phyloP scores from a whole-genome alignment of 257 asterid genomes.

The Salvia hispanica region DNA sequence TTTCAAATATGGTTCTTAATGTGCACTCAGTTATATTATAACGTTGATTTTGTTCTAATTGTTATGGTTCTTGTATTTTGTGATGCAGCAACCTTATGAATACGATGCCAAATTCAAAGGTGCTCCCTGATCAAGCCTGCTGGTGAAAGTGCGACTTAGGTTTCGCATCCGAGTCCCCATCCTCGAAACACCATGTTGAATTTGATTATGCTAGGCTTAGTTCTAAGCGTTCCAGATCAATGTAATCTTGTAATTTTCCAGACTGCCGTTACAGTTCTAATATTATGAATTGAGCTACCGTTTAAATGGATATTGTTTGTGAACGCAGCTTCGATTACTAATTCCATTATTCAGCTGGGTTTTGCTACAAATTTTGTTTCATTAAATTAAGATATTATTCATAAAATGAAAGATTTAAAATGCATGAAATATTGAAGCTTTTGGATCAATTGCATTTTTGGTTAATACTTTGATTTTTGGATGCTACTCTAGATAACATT shows the following conservation, averaged over 20 bases:
- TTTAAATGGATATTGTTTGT: neutral
- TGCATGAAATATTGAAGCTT: too few species aligned
- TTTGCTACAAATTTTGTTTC: too few species aligned
- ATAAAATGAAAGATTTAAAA: too few species aligned
- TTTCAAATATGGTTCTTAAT: neutral
- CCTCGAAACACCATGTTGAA: neutral
- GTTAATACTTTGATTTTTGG: neutral
- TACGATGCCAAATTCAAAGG: conserved; percentile 96
- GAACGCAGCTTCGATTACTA: too few species aligned
- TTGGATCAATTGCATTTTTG: too few species aligned
- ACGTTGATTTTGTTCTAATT: neutral
- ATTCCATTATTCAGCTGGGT: too few species aligned
- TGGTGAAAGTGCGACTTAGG: neutral
- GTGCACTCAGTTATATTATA: neutral
- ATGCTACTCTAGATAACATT: neutral
- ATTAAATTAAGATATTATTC: too few species aligned
- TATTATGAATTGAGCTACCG: neutral
- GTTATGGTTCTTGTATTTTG: neutral
- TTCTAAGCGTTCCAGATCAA: neutral
- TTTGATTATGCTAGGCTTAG: neutral
- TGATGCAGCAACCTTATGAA: conserved; percentile 93
- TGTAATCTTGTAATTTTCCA: too few species aligned
- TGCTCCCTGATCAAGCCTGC: conserved; percentile 45
- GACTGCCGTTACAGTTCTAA: neutral
- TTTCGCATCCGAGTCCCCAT: too few species aligned